phyloP scores from a whole-genome alignment of 306 rosid species.

The cucumber (Cucumis sativus) region Cucumber_9930_V3 NC_026661.2:16211001-16211500 shows the following conservation, averaged over 20 bases:
- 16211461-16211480: too few species aligned
- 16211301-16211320: conserved; percentile 8
- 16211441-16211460: too few species aligned
- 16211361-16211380: too few species aligned
- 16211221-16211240: conserved; percentile 51
- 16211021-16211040: conserved; percentile 29
- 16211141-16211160: conserved; percentile 50
- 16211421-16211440: too few species aligned
- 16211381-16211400: too few species aligned
- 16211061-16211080: background rate
- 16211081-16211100: conserved; percentile 20
- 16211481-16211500: too few species aligned
- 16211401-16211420: too few species aligned
- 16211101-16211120: conserved; percentile 80
- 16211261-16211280: conserved; percentile 45
- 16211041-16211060: conserved; percentile 17
- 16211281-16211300: background rate
- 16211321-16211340: background rate
- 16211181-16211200: conserved; percentile 69
- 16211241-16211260: conserved; percentile 71
- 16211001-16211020: background rate
- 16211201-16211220: conserved; percentile 63
- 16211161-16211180: conserved; percentile 82
- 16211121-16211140: conserved; percentile 69
- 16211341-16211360: too few species aligned